Conservation (phyloP, 139 green algal genomes). For the Chlamydomonas sp. region DNA sequence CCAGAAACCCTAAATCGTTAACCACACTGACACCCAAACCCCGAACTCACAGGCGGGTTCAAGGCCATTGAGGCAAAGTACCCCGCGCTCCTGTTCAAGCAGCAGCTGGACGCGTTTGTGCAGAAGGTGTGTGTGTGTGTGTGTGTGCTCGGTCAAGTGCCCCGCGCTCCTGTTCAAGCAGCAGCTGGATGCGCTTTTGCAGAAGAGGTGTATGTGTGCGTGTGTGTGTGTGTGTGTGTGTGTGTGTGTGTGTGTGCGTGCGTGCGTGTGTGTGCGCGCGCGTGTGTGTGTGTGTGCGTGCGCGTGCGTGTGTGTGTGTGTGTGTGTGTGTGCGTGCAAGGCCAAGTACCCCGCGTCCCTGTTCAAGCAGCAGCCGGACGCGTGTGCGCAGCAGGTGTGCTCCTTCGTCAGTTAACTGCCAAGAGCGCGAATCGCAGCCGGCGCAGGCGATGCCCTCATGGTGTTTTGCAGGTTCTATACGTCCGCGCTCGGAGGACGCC, state of each 20-base stretch:
- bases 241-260: too few species aligned
- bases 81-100: slow-evolving; percentile 97
- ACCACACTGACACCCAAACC: neutral
- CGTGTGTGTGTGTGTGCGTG: too few species aligned
- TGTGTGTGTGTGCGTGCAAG: too few species aligned
- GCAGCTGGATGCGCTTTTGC: slow-evolving; percentile 93
- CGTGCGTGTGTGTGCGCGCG: too few species aligned
- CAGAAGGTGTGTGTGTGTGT: slow-evolving; percentile 99
- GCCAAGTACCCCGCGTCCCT: slow-evolving; percentile 97
- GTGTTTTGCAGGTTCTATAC: too few species aligned
- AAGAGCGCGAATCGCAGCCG: too few species aligned
- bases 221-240: too few species aligned
- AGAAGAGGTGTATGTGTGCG: slow-evolving; percentile 85
- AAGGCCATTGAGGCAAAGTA: slow-evolving; percentile 95
- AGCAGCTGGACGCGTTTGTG: slow-evolving; percentile 96
- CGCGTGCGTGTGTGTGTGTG: too few species aligned
- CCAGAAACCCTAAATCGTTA: too few species aligned
- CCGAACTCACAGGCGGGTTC: slow-evolving; percentile 32
- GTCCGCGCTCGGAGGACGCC: too few species aligned
- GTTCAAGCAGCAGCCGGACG: slow-evolving; percentile 98
- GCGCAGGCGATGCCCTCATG: too few species aligned
- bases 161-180: slow-evolving; percentile 98
- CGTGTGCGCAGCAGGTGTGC: slow-evolving; percentile 96
- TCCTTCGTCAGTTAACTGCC: too few species aligned
- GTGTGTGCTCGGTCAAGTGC: slow-evolving; percentile 98